A percentile compares a stretch with the other conserved stretches of the same genome.
Conservation (phyloP, 345 rosid species). For the Aquilaria malaccensis region DNA sequence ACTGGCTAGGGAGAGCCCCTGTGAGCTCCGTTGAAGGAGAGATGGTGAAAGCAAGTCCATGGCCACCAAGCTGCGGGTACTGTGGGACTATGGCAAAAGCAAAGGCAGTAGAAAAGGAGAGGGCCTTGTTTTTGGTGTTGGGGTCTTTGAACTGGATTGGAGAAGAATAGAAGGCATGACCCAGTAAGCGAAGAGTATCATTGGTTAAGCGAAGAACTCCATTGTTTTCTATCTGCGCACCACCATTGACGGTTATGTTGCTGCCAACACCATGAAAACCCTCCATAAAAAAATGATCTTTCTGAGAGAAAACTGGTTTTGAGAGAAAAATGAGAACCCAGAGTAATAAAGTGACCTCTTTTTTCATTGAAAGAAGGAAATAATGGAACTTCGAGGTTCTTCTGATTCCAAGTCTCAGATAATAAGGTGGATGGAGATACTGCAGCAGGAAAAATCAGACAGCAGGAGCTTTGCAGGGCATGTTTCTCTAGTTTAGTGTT, state of each 20-base stretch:
- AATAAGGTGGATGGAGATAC: too few relatives aligned
- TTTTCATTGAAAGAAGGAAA: conserved; percentile 21
- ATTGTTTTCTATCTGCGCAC: conserved; percentile 35
- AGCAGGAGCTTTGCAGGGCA: too few relatives aligned
- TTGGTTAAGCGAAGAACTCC: conserved; percentile 63
- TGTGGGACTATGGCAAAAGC: conserved; percentile 68
- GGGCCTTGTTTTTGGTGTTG: conserved; percentile 20
- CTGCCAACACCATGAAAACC: conserved; percentile 34
- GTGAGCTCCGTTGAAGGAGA: conserved; percentile 39
- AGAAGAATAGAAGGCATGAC: conserved; percentile 77
- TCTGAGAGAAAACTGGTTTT: conserved; percentile 26
- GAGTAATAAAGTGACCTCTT: conserved; percentile 11
- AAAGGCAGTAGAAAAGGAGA: conserved; percentile 79
- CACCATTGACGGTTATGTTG: conserved; percentile 43
- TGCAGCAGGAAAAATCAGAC: too few relatives aligned
- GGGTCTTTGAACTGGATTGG: conserved; percentile 51
- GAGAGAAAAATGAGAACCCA: conserved; percentile 24
- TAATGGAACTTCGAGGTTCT: background rate
- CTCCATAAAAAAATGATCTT: conserved; percentile 29
- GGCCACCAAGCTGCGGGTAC: conserved; percentile 66
- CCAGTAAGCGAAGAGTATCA: conserved; percentile 37
- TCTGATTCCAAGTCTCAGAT: too few relatives aligned
- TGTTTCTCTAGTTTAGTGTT: too few relatives aligned
- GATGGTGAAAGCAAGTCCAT: conserved; percentile 73
- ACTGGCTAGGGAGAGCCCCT: conserved; percentile 61